A percentile compares a stretch with the other conserved stretches of the same genome.
Conservation (phyloP, 345 rosid genomes). For the Hibiscus trionum region DNA sequence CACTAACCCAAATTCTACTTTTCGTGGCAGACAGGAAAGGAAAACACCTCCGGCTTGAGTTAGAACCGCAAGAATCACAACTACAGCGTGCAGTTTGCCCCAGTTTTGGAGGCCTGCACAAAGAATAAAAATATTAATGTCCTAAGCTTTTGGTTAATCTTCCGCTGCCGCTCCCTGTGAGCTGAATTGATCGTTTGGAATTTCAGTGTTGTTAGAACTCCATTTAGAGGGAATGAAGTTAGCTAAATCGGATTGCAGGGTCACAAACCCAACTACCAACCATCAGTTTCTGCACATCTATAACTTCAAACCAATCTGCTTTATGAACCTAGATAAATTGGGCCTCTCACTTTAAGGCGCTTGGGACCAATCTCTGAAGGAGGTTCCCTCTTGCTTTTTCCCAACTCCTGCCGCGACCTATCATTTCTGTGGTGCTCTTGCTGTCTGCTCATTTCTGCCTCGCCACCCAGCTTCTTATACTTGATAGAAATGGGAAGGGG, state of each 20-base stretch:
- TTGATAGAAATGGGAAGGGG: slow-evolving; percentile 45
- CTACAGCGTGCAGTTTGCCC: slow-evolving; percentile 27
- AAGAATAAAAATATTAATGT: slow-evolving; percentile 37
- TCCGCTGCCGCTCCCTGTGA: slow-evolving; percentile 29
- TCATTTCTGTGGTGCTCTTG: slow-evolving; percentile 28
- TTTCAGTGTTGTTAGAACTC: slow-evolving; percentile 43
- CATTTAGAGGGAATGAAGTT: slow-evolving; percentile 39
- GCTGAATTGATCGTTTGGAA: slow-evolving; percentile 22
- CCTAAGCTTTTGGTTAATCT: slow-evolving; percentile 43
- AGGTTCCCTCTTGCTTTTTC: slow-evolving; percentile 31
- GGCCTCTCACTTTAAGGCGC: slow-evolving; percentile 63
- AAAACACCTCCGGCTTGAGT: slow-evolving; percentile 30
- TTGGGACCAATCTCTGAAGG: slow-evolving; percentile 45
- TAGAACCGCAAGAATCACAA: slow-evolving; percentile 47
- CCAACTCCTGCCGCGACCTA: slow-evolving; percentile 23
- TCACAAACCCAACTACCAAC: slow-evolving; percentile 15
- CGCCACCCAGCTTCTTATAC: slow-evolving; percentile 32
- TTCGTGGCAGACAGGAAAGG: slow-evolving; percentile 11
- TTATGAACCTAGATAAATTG: slow-evolving; percentile 34
- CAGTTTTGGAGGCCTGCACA: slow-evolving; percentile 33
- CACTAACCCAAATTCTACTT: slow-evolving; percentile 28
- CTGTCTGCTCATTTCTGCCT: slow-evolving; percentile 26
- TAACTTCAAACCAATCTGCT: slow-evolving; percentile 34
- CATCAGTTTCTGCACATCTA: slow-evolving; percentile 11
- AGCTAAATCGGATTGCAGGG: slow-evolving; percentile 40